Conservation (phyloP, 176 grass and related monocot species). For the Zoysia japonica region DNA sequence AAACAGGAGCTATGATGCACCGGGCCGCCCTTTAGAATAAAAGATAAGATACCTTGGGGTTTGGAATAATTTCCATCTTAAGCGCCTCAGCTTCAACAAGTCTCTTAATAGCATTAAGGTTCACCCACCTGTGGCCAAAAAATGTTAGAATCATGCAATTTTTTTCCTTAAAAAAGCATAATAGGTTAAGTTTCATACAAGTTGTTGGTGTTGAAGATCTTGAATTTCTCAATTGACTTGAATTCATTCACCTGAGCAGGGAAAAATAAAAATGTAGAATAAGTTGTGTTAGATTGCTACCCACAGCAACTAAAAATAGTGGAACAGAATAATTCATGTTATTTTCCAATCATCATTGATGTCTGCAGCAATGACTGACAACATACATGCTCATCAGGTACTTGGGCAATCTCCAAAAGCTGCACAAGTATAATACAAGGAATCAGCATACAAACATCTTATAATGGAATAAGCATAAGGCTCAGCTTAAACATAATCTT, state of each 20-base stretch:
- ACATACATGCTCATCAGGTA: constrained; percentile 96
- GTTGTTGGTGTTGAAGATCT: constrained; percentile 99
- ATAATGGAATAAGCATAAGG: constrained; percentile 3
- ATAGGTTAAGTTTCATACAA: constrained; percentile 55
- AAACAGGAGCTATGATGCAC: no score
- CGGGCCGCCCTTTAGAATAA: no score
- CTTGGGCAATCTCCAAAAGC: constrained; percentile 99
- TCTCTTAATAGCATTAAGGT: constrained; percentile 99
- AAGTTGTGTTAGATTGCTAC: constrained; percentile 26
- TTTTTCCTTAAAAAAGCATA: neutral
- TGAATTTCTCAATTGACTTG: constrained; percentile 99
- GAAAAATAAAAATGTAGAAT: neutral
- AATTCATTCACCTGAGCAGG: constrained; percentile 73
- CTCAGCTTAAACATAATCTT: constrained; percentile 13
- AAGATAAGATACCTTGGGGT: constrained; percentile 69
- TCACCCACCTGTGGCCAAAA: constrained; percentile 80
- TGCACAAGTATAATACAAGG: constrained; percentile 39
- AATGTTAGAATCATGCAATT: constrained; percentile 30
- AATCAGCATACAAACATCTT: neutral
- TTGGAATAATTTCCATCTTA: constrained; percentile 99
- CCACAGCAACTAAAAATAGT: neutral
- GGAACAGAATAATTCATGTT: constrained; percentile 7
- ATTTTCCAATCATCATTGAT: no score
- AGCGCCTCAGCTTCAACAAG: constrained; percentile 96
- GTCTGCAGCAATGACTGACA: neutral